phyloP scores from a whole-genome alignment of 352 stramenopile genomes.

The Globisporangium mamillatum region DNA sequence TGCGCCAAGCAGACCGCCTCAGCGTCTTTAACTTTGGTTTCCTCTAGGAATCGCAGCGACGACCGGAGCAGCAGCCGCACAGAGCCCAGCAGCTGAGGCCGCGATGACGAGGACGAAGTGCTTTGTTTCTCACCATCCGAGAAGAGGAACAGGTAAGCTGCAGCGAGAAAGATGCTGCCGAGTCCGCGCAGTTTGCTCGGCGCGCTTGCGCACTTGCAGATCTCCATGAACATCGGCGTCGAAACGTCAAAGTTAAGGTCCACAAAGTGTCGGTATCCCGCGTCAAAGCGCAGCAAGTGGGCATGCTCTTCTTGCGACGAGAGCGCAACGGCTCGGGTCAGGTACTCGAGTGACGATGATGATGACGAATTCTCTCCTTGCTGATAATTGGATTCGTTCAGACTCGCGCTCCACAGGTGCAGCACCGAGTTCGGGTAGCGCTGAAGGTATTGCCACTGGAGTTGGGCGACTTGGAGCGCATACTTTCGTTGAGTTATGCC shows the following conservation, averaged over 20 bases:
- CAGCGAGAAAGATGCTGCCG: slow-evolving; percentile 38
- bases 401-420: slow-evolving; percentile 34
- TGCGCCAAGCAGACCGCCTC: slow-evolving; percentile 30
- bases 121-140: neutral
- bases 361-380: neutral
- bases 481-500: slow-evolving; percentile 3
- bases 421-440: slow-evolving; percentile 30
- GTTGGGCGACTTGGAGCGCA: neutral
- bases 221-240: slow-evolving; percentile 28
- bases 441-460: slow-evolving; percentile 18
- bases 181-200: slow-evolving; percentile 37
- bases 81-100: slow-evolving; percentile 24
- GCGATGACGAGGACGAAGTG: neutral
- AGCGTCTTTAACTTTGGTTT: slow-evolving; percentile 20
- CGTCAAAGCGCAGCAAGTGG: slow-evolving; percentile 40
- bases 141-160: slow-evolving; percentile 24
- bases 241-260: slow-evolving; percentile 26
- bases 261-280: slow-evolving; percentile 29
- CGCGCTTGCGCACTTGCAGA: slow-evolving; percentile 37
- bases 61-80: slow-evolving; percentile 39
- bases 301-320: slow-evolving; percentile 19
- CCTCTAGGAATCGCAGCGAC: slow-evolving; percentile 32
- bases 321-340: slow-evolving; percentile 12
- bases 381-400: slow-evolving; percentile 1
- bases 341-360: neutral